Evolutionary conservation across 129 eudicot species (phyloP), one percentile per base, ranked within the genome.

Genomic region (Ambrosia artemisiifolia): DNA sequence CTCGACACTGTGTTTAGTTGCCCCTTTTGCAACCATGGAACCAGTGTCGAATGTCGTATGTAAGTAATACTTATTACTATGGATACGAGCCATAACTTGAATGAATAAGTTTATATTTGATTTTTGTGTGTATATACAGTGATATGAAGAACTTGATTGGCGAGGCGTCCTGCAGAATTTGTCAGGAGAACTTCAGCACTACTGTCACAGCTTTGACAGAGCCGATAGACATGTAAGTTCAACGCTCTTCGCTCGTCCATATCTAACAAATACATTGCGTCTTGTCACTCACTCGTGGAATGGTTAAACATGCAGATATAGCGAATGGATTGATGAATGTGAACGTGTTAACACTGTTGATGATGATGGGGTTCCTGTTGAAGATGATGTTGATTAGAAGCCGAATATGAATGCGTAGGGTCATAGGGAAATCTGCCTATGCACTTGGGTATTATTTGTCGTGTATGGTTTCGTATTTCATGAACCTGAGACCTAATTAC

Each of bases 241-340:
- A 76, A 33, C 40, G 14, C 33, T 67, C 38, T 66, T 19, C 33
- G 50, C 38, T 24, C 48, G 32, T 50, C 67, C 46, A 49, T 12
- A 46, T 75, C 17, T 55, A 16, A 12, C 3, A 18, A 46, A 44
- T 11, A 67, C 54, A 3, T 6, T 11, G 18, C 59, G 19, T 14
- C 7, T 30, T 40, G 44, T 40, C 44, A 49, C 51, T 50, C 59
- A n/a, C 70, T 56, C 19, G 18, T 40, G 17, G 65, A 44, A 18
- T 68, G 33, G 69, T 80, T 64, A 63, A 60, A 54, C 14, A 0
- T 68, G 71, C 88, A 90, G 96, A 82, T 93, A 93, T 61, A 93
- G 98, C n/a, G 98, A 93, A 74, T 93, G 98, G 98, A 93, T 93
- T 60, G 98, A 93, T 59, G 98, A 93, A 75, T 93, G 98, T 72